A percentile compares a stretch with the other conserved stretches of the same genome.
Evolutionary conservation across 345 rosid species (phyloP).

Genomic region (Reutealis trisperma): DNA sequence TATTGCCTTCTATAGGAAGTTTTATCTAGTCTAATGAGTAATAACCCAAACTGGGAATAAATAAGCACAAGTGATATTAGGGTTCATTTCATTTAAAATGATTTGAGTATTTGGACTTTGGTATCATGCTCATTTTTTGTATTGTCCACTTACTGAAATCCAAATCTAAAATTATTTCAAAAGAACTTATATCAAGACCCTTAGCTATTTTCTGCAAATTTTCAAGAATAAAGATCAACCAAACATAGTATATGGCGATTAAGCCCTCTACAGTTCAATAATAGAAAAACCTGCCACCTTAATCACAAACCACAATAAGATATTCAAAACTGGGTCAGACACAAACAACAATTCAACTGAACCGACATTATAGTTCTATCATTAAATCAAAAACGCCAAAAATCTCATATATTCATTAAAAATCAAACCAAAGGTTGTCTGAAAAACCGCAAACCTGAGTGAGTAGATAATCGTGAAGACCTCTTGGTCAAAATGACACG

Average conservation of each 20-base stretch:
- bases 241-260: not conserved
- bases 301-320: not conserved
- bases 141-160: too few relatives aligned
- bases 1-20: not conserved
- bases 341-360: not conserved
- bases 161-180: too few relatives aligned
- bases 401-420: not conserved
- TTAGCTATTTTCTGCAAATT: not conserved
- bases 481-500: conserved; percentile 88
- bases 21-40: not conserved
- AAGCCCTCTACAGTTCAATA: not conserved
- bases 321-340: not conserved
- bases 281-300: not conserved
- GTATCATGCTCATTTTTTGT: too few relatives aligned
- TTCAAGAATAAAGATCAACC: not conserved
- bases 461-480: conserved; percentile 72
- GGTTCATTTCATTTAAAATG: too few relatives aligned
- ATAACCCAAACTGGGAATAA: not conserved
- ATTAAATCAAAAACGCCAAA: not conserved
- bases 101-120: too few relatives aligned
- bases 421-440: conserved; percentile 6
- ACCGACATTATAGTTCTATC: not conserved
- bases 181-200: too few relatives aligned
- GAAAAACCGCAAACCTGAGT: conserved; percentile 64
- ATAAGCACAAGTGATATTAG: not conserved